Conservation (phyloP, 768 basidiomycete species). For the Psilocybe sp. region DNA sequence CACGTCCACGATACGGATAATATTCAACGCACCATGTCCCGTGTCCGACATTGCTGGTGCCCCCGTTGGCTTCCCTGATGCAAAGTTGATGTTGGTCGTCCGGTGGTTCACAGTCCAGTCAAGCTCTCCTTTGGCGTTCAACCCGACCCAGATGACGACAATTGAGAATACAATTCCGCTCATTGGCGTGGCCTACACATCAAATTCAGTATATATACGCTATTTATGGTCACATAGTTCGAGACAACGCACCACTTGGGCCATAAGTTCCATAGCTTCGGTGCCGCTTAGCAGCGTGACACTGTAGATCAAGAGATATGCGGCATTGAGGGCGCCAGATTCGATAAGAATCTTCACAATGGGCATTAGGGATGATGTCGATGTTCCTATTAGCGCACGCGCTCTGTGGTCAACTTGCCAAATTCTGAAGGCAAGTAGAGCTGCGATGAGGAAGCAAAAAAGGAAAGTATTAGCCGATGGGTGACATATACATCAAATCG, state of each 20-base stretch:
- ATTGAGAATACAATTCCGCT: slow-evolving; percentile 9
- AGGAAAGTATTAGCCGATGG: background rate
- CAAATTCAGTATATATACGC: no score
- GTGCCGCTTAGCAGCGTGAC: slow-evolving; percentile 9
- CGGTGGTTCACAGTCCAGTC: slow-evolving; percentile 10
- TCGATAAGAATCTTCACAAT: slow-evolving; percentile 11
- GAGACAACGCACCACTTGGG: slow-evolving; percentile 4
- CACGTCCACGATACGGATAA: no score
- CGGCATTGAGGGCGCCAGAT: slow-evolving; percentile 9
- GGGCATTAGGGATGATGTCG: slow-evolving; percentile 5
- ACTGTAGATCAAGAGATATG: slow-evolving; percentile 10
- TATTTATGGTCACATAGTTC: background rate
- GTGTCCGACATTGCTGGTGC: no score
- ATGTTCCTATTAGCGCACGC: background rate
- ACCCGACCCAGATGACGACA: slow-evolving; percentile 8
- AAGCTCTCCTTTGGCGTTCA: slow-evolving; percentile 5
- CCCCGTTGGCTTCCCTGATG: background rate
- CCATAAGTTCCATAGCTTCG: slow-evolving; percentile 10
- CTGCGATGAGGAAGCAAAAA: background rate
- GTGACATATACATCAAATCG: background rate
- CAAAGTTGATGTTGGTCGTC: slow-evolving; percentile 2
- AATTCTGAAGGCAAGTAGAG: slow-evolving; percentile 8
- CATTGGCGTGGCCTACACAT: slow-evolving; percentile 3
- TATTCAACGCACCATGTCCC: no score
- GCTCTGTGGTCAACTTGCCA: slow-evolving; percentile 9